Base-by-base conservation (phyloP, 768 basidiomycete genomes). In the Lentinula sp. region DNA sequence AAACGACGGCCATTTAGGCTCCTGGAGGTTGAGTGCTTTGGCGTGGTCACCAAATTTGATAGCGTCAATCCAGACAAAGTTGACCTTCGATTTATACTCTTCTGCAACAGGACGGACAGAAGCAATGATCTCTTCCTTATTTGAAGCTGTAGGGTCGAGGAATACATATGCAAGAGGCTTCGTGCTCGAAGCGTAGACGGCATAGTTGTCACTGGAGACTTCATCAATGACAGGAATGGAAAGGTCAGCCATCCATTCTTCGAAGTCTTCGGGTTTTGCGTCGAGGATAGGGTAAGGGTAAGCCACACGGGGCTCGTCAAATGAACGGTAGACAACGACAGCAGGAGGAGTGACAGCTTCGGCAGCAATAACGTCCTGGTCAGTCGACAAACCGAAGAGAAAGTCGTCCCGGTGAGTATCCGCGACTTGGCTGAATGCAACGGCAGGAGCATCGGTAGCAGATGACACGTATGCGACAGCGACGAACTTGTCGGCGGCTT, bases 11-110 rank as follows among this genome's bases (percentile, higher is more conserved):
- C 94, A 98, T 67, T 89, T 88, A 67, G 85, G 74, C 68, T 93
- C 91, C 32, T 72, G 71, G 60, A 99, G 82, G 81, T 95, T 96
- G 61, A 99, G 83, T 1, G 92, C 91, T 75, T 93, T 95, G 66
- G 89, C 97, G 77, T 99, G 97, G 68, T 98, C 96, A 67, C 85
- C 85, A 67, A 95, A 99, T 73, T 95, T 94, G 77, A 89, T 77
- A 23, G 93, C 95, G 73, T 99, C 97, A 67, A 99, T 98, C 87
- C 88, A 96, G 63, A 98, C 96, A 73, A 98, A 97, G 86, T 97
- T 97, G 71, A 98, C 69, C 76, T 92, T 87, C 67, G 86, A 82
- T 76, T 91, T 93, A 80, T 84, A 85, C 70, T 87, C 84, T 57
- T 85, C 77, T 6, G 97, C 97, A 57, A 96, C 73, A 8, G 93